Evolutionary conservation across 1,284 basidiomycete genomes (phyloP), one percentile per base, ranked within the genome.

Genomic region (Naganishia albida): DNA sequence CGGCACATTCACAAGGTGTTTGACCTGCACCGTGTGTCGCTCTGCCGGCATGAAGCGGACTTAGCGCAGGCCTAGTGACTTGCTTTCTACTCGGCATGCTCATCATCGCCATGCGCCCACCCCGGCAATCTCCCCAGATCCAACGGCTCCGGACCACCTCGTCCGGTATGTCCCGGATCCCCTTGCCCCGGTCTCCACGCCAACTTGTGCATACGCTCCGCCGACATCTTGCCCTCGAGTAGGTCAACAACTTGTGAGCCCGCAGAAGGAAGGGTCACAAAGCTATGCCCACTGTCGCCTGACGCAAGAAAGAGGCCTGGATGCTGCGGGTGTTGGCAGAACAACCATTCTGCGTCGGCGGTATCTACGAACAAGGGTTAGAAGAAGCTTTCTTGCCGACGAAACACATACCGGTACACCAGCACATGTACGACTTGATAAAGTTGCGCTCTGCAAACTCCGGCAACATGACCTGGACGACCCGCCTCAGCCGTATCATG

Each of bases 251-350:
- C 72, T 18, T 81, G 67, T 2, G 68, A 67, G 4, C 81, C 81
- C 15, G 81, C 72, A 34, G 72, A 73, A 1, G 81, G 81, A 0
- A 82, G 68, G 57, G 80, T 78, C 67, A 77, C 73, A 70, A 77
- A 77, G 0, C 73, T 69, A 49, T 75, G 74, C 12, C 70, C 73
- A 67, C 49, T 67, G 62, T 77, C 74, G 8, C 76, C 75, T 12
- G 74, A 72, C 3, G 75, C 75, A 12, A 77, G 56, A 28, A 70
- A 70, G 3, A 77, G 66, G 23, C 69, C 68, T 30, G 70, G 69
- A 70, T 71, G 74, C 25, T 65, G 59, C 1, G 76, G 75, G 57
- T 77, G 70, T 49, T 75, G 71, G 46, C 71, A 72, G 16, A 76
- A 67, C 42, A 77, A 60, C 70, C 69, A 69, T 18, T 71, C 66